Base-by-base conservation (phyloP, 73 alveolate species). In the Stentor coeruleus region DNA sequence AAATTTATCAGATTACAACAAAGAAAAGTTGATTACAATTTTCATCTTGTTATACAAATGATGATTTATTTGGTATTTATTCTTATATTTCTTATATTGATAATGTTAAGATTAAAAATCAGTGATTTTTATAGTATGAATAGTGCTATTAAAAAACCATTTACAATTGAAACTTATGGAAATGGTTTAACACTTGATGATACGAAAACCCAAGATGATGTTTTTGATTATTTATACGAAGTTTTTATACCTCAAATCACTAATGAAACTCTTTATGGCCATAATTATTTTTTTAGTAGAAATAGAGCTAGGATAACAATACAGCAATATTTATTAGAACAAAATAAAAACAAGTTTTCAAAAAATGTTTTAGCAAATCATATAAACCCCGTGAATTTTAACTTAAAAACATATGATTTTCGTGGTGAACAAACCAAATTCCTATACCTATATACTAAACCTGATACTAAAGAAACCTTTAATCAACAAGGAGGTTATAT, bases 11-110 rank as follows among this genome's bases (percentile, higher is more conserved):
- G n/a, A n/a, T n/a, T n/a, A n/a, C n/a, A n/a, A n/a, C n/a, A 74
- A n/a, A 30, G 33, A 3, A 85, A 83, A 83, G 79, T 66, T 42
- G 72, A 74, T 36, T 58, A 74, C 38, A 58, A 59, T 37, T 75
- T 83, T 36, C 82, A 83, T 49, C 73, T 57, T 31, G 15, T 57
- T 57, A 31, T 2, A 20, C 35, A 57, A 57, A 57, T 57, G 73
- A 31, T 57, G 15, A 20, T 57, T n/a, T 57, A 57, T 2, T 1
- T 33, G 35, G 30, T 66, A 30, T 33, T 66, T 66, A 66, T 33
- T 66, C 1, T 66, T 1, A 36, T 28, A 20, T 57, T 20, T 57
- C 35, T 57, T 31, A 57, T 57, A 31, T 57, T 31, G 0, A 31
- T 57, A 20, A 57, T 20, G 73, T 57, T 20, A 20, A n/a, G 73